These are phyloP conservation scores for Beta lomatogona DNA, from an alignment of 179 eudicot species.

Conservation along the genomic window DNA sequence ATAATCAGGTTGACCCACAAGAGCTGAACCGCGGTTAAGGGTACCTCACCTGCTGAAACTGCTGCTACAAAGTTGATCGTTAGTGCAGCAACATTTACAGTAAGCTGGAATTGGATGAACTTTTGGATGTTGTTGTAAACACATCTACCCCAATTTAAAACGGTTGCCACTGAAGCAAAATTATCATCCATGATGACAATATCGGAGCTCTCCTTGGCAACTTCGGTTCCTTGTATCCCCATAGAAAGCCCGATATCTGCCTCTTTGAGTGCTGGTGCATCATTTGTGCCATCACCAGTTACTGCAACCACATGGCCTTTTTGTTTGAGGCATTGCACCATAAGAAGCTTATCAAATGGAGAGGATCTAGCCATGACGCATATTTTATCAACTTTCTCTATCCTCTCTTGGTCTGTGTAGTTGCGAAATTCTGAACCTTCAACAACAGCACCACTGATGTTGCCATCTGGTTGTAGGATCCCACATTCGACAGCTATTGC, in stretches of 20 bases:
- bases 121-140: conserved; percentile 70
- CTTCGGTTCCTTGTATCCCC: conserved; percentile 81
- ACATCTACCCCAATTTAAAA: conserved; percentile 67
- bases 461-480: conserved; percentile 31
- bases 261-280: conserved; percentile 76
- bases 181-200: conserved; percentile 59
- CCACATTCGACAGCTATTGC: conserved; percentile 61
- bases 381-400: conserved; percentile 45
- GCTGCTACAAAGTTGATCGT: conserved; percentile 67
- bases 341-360: conserved; percentile 49
- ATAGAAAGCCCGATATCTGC: conserved; percentile 79
- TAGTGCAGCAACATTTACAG: conserved; percentile 66
- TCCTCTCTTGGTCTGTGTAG: conserved; percentile 48
- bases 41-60: conserved; percentile 64
- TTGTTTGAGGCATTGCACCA: conserved; percentile 3
- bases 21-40: conserved; percentile 55
- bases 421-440: conserved; percentile 50
- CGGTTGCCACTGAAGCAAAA: conserved; percentile 48
- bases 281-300: conserved; percentile 76
- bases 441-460: conserved; percentile 30
- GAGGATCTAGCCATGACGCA: conserved; percentile 60
- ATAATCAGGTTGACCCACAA: conserved; percentile 57
- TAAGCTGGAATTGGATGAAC: conserved; percentile 71
- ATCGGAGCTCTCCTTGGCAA: conserved; percentile 61
- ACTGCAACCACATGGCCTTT: conserved; percentile 55